These are phyloP conservation scores for Triglochin maritima DNA, from an alignment of 106 monocot species.

Conservation along the genomic window DNA sequence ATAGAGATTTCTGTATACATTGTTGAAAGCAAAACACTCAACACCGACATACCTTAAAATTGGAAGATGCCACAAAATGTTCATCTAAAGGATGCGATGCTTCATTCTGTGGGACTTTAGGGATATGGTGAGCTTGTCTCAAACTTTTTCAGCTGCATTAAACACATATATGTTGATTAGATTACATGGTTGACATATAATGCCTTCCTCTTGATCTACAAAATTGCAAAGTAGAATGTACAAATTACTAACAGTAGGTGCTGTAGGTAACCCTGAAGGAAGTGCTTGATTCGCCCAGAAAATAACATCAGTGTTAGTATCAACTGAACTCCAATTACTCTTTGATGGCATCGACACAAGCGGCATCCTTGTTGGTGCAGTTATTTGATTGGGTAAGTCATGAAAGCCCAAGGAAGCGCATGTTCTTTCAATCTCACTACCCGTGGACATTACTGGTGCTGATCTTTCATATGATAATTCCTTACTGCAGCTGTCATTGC, in stretches of 20 bases:
- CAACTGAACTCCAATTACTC: slow-evolving; percentile 50
- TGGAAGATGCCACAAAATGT: too few relatives aligned
- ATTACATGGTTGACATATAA: neutral
- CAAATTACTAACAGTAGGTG: slow-evolving; percentile 14
- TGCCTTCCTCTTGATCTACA: neutral
- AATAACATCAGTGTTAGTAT: slow-evolving; percentile 49
- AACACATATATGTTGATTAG: neutral
- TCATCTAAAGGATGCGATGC: too few relatives aligned
- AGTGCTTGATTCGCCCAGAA: slow-evolving; percentile 59
- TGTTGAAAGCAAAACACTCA: too few relatives aligned
- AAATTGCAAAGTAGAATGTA: neutral
- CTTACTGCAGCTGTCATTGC: slow-evolving; percentile 10
- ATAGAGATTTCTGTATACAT: too few relatives aligned
- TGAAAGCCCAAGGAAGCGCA: slow-evolving; percentile 19
- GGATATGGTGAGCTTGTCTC: slow-evolving; percentile 28
- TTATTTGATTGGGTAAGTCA: slow-evolving; percentile 34
- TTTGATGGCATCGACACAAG: slow-evolving; percentile 37
- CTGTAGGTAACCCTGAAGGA: slow-evolving; percentile 27
- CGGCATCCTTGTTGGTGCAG: slow-evolving; percentile 29
- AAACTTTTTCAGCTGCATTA: slow-evolving; percentile 37
- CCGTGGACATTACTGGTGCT: slow-evolving; percentile 12
- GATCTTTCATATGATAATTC: slow-evolving; percentile 31
- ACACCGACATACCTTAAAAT: too few relatives aligned
- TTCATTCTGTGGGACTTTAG: slow-evolving; percentile 29
- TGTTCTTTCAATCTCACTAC: slow-evolving; percentile 26